Base-by-base conservation (phyloP, 176 grass and related monocot species). In the Elymus sibiricus region DNA sequence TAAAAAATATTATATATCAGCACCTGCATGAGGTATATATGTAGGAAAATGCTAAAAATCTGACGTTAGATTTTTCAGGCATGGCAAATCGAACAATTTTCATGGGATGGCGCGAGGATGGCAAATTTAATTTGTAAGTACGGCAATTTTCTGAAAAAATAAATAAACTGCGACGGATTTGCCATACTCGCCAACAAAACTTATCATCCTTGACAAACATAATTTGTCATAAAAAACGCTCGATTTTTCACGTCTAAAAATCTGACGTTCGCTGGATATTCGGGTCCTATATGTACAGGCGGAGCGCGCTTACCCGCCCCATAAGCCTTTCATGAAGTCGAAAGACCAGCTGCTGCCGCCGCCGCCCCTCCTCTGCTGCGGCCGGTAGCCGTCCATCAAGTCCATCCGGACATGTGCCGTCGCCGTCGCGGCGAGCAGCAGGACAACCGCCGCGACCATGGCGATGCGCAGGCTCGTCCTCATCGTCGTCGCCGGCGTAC, bases 321-420 rank as follows among this genome's bases (percentile, higher is more conserved):
- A 76, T 32, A 76, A 2, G 1, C 59, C n/a, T 6, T 55, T 76
- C 46, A 76, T 55, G 74, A 76, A 76, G 46, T 76, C 46, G 74
- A 76, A 76, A 5, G 28, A 1, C 27, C 26, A 17, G 27, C 42
- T 25, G 13, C 73, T 9, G 4, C 73, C 27, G 27, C 74, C 14
- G 46, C 17, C 11, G 39, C 12, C 24, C 46, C 46, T 76, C 46
- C 74, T 17, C 4, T 9, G 4, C 17, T 55, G 74, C 9, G 74
- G 74, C 46, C 11, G 28, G 74, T 76, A 76, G 44, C 74, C 74
- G 46, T 76, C 74, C 74, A 76, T 76, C 16, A 76, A 46, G 74
- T 76, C 74, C 47, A 76, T 34, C 17, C 74, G 74, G 9, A 76
- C 6, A 34, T 76, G 74, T 5, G 74, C 74, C 74, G 46, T 76